Conservation (phyloP, 2,329 filamentous ascomycete genomes). For the Epicoccum nigrum region DNA sequence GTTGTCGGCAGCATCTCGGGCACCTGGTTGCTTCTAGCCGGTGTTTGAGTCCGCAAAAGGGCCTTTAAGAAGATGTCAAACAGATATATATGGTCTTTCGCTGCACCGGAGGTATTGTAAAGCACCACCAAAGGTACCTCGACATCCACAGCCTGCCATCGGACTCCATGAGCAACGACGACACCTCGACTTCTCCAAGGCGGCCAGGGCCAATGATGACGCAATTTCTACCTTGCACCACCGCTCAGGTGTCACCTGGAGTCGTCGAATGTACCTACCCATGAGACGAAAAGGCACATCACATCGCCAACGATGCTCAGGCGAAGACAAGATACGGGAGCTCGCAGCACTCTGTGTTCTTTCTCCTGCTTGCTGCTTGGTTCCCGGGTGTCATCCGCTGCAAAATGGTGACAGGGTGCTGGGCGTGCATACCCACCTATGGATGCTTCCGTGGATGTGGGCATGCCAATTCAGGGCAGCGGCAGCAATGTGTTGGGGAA, state of each 20-base stretch:
- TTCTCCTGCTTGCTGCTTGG: conserved; percentile 3
- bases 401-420: not conserved
- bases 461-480: conserved; percentile 1
- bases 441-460: not conserved
- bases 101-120: conserved; percentile 11
- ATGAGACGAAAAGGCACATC: conserved; percentile 23
- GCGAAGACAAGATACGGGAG: conserved; percentile 14
- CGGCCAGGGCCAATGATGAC: conserved; percentile 21
- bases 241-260: conserved; percentile 14
- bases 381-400: not conserved
- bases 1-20: conserved; percentile 36
- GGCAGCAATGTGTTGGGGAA: not conserved
- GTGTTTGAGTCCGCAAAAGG: conserved; percentile 41
- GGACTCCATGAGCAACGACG: conserved; percentile 1
- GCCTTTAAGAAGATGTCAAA: conserved; percentile 34
- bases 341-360: conserved; percentile 9
- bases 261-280: conserved; percentile 13
- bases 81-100: conserved; percentile 38
- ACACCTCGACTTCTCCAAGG: conserved; percentile 19
- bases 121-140: not conserved
- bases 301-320: conserved; percentile 9
- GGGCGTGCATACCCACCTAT: not conserved
- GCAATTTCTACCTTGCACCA: conserved; percentile 24
- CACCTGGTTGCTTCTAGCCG: conserved; percentile 20
- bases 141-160: not conserved